A percentile compares a stretch with the other conserved stretches of the same genome.
phyloP scores from a whole-genome alignment of 768 basidiomycete genomes.

The Pulveroboletus sp. region DNA sequence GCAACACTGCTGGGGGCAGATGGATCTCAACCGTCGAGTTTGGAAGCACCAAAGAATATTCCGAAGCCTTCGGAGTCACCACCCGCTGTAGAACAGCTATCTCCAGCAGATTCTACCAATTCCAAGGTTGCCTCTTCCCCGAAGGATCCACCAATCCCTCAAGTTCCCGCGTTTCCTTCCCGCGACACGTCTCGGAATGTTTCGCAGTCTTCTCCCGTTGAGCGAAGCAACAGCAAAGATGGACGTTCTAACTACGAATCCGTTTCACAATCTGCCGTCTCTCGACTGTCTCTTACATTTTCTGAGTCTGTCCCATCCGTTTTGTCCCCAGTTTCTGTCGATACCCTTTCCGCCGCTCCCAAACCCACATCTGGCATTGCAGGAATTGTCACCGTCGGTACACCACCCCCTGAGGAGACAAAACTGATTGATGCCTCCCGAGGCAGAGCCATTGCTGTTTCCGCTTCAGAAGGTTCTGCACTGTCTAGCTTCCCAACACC shows the following conservation, averaged over 20 bases:
- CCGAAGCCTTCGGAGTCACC: constrained; percentile 1
- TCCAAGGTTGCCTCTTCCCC: not conserved
- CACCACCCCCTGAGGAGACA: not conserved
- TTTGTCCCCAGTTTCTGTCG: not conserved
- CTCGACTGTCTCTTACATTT: constrained; percentile 6
- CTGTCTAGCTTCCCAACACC: constrained; percentile 11
- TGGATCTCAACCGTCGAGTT: not conserved
- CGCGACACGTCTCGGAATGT: constrained; percentile 2
- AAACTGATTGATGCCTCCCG: not conserved
- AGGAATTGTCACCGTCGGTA: not conserved
- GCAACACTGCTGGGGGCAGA: constrained; percentile 1
- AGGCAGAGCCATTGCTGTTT: not conserved
- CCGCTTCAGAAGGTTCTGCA: constrained; percentile 5
- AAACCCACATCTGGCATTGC: not conserved
- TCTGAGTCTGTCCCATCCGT: not conserved
- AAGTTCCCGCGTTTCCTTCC: not conserved
- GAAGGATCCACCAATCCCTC: constrained; percentile 1
- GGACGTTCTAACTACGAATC: constrained; percentile 13
- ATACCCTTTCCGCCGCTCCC: not conserved
- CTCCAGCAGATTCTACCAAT: not conserved
- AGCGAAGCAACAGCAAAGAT: constrained; percentile 4
- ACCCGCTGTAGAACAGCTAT: not conserved
- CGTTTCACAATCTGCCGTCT: constrained; percentile 11
- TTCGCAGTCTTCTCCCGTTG: not conserved
- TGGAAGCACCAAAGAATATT: not conserved